Percentiles rank a stretch among this genome's conserved stretches.
Conservation (phyloP, 2,329 filamentous ascomycete species). For the Ploettnerulaceae sp. region DNA sequence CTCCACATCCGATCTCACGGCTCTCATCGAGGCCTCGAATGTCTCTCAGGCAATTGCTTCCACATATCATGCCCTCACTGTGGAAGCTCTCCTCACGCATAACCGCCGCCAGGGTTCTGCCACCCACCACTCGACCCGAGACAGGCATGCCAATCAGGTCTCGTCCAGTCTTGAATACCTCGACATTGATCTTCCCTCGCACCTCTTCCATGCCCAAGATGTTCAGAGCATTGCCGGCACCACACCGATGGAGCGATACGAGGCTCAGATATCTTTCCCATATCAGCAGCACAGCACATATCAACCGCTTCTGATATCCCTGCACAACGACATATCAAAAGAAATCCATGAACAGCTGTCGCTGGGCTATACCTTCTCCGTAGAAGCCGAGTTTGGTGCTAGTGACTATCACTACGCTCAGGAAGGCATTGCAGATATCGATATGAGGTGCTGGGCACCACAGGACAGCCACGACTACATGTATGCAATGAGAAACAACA, state of each 20-base stretch:
- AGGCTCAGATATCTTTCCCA: neutral
- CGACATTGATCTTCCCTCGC: neutral
- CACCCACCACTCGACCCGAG: neutral
- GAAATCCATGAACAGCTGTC: neutral
- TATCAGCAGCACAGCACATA: conserved; percentile 1
- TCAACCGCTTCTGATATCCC: neutral
- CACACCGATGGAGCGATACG: neutral
- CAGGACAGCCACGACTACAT: neutral
- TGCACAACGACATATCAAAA: no score
- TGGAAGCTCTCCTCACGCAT: neutral
- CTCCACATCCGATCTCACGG: neutral
- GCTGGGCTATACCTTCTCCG: neutral
- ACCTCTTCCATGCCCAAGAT: neutral
- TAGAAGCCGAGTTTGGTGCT: neutral
- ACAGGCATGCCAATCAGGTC: neutral
- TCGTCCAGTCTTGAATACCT: neutral
- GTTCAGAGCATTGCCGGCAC: neutral
- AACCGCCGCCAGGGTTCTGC: neutral
- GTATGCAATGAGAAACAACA: neutral
- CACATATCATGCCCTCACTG: neutral
- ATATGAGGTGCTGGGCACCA: neutral
- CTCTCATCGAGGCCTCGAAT: neutral
- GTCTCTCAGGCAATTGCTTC: neutral
- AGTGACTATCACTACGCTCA: neutral
- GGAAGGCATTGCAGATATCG: no score